Conservation (phyloP, 176 grass and related monocot genomes). For the Oryza brachyantha region DNA sequence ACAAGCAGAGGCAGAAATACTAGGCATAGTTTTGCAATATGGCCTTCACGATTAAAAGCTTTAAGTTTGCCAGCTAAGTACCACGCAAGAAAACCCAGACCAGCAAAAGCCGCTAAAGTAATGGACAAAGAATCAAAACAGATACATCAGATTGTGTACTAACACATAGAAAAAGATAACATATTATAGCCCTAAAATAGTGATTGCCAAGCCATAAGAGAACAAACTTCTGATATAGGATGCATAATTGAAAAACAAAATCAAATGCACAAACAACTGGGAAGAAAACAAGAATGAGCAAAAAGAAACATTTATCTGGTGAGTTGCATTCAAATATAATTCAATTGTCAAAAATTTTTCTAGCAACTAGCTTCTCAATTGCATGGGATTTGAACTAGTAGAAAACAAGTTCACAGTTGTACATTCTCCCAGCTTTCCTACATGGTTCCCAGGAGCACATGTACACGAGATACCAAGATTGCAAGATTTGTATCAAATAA, state of each 20-base stretch:
- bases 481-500: background rate
- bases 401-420: background rate
- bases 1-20: slow-evolving; percentile 56
- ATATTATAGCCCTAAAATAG: slow-evolving; percentile 3
- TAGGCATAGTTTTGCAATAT: slow-evolving; percentile 53
- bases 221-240: background rate
- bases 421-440: background rate
- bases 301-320: background rate
- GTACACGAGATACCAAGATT: background rate
- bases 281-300: background rate
- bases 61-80: slow-evolving; percentile 60
- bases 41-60: slow-evolving; percentile 53
- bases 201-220: background rate
- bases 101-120: slow-evolving; percentile 47
- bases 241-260: background rate
- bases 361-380: background rate
- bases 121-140: slow-evolving; percentile 14
- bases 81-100: slow-evolving; percentile 58
- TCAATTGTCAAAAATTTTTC: background rate
- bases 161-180: background rate
- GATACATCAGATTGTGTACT: background rate
- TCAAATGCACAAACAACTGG: background rate
- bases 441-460: background rate
- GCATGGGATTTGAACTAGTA: background rate
- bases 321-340: background rate